These are phyloP conservation scores for Cudoniella acicularis DNA, from an alignment of 495 filamentous ascomycete species.

Conservation along the genomic window DNA sequence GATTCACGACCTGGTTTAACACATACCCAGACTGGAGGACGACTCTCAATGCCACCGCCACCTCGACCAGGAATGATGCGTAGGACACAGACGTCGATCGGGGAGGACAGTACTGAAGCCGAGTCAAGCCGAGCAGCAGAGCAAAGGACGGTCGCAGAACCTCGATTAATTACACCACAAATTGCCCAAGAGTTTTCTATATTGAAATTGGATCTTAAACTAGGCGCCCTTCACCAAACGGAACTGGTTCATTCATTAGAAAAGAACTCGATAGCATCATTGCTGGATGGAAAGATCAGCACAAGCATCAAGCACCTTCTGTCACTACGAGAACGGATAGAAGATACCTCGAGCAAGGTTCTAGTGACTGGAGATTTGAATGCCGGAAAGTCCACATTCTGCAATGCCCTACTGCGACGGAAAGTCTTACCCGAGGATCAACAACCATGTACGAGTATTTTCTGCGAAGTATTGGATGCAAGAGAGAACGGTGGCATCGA, in stretches of 20 bases:
- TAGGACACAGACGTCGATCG: conserved; percentile 69
- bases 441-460: conserved; percentile 97
- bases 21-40: conserved; percentile 45
- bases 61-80: conserved; percentile 50
- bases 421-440: conserved; percentile 96
- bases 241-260: conserved; percentile 97
- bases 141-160: conserved; percentile 50
- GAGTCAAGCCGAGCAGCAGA: conserved; percentile 72
- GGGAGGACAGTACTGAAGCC: conserved; percentile 48
- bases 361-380: conserved; percentile 96
- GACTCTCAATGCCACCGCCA: conserved; percentile 32
- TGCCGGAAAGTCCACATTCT: conserved; percentile 97
- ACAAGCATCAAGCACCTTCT: conserved; percentile 88
- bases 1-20: conserved; percentile 45
- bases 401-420: conserved; percentile 87
- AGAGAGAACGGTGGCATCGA: conserved; percentile 86
- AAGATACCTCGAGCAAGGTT: conserved; percentile 97
- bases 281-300: conserved; percentile 90
- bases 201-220: conserved; percentile 88
- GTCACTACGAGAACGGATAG: conserved; percentile 84
- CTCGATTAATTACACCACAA: conserved; percentile 81
- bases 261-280: conserved; percentile 80
- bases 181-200: conserved; percentile 95
- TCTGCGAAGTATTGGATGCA: conserved; percentile 93
- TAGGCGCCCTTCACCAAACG: conserved; percentile 77